phyloP scores from a whole-genome alignment of 139 green algal genomes.

The Chlamydomonas sp. region DNA sequence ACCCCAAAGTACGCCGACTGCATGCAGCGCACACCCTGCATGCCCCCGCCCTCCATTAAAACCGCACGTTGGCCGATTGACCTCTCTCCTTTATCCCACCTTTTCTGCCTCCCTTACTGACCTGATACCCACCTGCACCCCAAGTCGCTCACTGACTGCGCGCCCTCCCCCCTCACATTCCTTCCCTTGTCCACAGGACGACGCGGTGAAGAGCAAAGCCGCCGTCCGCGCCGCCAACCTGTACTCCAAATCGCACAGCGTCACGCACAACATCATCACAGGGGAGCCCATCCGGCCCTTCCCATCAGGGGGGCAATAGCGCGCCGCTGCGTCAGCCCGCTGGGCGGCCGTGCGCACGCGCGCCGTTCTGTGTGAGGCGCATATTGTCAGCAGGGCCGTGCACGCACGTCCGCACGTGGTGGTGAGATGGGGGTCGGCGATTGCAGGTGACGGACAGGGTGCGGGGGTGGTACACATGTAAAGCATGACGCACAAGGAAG shows the following conservation, averaged over 20 bases:
- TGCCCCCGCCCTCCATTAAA: not conserved
- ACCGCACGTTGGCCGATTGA: not conserved
- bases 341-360: no score
- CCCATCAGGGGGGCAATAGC: not conserved
- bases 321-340: no score
- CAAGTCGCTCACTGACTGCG: not conserved
- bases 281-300: constrained; percentile 29
- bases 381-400: no score
- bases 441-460: no score
- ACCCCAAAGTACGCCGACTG: no score
- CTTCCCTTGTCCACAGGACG: constrained; percentile 41
- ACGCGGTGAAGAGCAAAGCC: constrained; percentile 16
- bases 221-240: constrained; percentile 42
- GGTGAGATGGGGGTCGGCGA: no score
- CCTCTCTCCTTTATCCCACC: not conserved
- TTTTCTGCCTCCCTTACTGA: not conserved
- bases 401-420: no score
- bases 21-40: no score
- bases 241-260: constrained; percentile 51
- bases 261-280: constrained; percentile 60
- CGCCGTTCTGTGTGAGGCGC: no score
- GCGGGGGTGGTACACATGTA: no score
- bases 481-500: no score
- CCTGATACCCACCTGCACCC: not conserved
- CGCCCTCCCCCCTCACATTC: not conserved